Base-by-base conservation (phyloP, 2,329 filamentous ascomycete species). In the Boeremia lycopersici region DNA sequence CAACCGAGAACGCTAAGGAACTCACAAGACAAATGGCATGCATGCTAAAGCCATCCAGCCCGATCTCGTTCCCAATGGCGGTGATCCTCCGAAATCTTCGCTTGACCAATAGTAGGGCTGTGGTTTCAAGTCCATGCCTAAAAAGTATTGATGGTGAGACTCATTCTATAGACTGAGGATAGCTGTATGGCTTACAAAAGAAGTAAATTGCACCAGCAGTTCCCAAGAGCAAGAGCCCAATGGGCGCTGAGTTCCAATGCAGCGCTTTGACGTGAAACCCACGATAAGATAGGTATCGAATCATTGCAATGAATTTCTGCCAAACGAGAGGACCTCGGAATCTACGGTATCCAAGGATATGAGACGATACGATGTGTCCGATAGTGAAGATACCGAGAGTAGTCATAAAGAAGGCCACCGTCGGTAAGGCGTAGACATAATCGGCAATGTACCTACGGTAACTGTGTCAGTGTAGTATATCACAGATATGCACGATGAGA, bases 381-480 rank as follows among this genome's bases (percentile, higher is more conserved):
- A 84, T 65, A 23, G 77, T 67, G 57, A 82, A 85, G 11, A 84
- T 53, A 1, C 76, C 73, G 48, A 85, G 80, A n/a, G 72, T 67
- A 0, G 74, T 73, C 60, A 81, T 72, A 66, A 84, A 80, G 59
- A 85, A 82, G 39, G 81, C 82, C 3, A 84, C 70, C 0, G 82
- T 84, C 6, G 77, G 76, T 4, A 84, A 67, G 0, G 78, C 80
- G 59, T 80, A 86, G 31, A 80, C 77, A 57, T 81, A 77, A 61
- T 86, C 84, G 19, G 82, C 79, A 50, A 82, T 69, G 58, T 83
- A 84, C 81, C 81, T 82, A 47, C 6, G 19, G 31, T n/a, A 13
- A 28, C 39, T 33, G 6, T 17, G 33, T 56, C 10, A 41, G 25
- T 40, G 12, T 7, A 41, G 25, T 40, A 8, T 7, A n/a, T 33